phyloP scores from a whole-genome alignment of 2,329 filamentous ascomycete genomes.

The Stachybotrys echinatus region DNA sequence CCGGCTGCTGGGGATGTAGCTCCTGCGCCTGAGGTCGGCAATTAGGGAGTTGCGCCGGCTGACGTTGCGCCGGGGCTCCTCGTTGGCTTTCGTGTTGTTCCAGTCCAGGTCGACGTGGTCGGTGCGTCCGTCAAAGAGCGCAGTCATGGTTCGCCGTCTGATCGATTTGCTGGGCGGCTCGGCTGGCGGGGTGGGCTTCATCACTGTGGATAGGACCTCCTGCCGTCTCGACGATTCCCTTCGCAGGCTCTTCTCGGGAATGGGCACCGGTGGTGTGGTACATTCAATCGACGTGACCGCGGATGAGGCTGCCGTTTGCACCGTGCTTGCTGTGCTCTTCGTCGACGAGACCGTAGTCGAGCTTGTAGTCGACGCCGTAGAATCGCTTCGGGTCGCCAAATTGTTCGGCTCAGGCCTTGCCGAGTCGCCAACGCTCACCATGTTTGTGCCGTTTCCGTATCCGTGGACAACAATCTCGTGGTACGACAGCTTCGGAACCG shows the following conservation, averaged over 20 bases:
- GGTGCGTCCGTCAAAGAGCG: neutral
- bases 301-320: constrained; percentile 8
- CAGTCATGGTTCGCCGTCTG: neutral
- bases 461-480: constrained; percentile 49
- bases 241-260: neutral
- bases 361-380: constrained; percentile 18
- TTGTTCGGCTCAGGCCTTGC: constrained; percentile 5
- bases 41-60: constrained; percentile 17
- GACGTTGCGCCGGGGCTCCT: constrained; percentile 5
- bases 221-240: neutral
- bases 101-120: neutral
- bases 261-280: neutral
- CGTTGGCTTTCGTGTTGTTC: constrained; percentile 3
- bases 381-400: constrained; percentile 16
- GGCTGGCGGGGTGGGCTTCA: neutral
- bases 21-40: constrained; percentile 15
- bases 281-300: constrained; percentile 11
- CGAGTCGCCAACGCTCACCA: constrained; percentile 19
- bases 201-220: neutral
- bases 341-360: constrained; percentile 17
- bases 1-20: constrained; percentile 8
- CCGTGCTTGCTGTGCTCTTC: constrained; percentile 20
- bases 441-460: constrained; percentile 49
- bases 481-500: constrained; percentile 21
- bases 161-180: neutral